Evolutionary conservation across 1,284 basidiomycete genomes (phyloP).

Genomic region (Apiotrichum brassicae): DNA sequence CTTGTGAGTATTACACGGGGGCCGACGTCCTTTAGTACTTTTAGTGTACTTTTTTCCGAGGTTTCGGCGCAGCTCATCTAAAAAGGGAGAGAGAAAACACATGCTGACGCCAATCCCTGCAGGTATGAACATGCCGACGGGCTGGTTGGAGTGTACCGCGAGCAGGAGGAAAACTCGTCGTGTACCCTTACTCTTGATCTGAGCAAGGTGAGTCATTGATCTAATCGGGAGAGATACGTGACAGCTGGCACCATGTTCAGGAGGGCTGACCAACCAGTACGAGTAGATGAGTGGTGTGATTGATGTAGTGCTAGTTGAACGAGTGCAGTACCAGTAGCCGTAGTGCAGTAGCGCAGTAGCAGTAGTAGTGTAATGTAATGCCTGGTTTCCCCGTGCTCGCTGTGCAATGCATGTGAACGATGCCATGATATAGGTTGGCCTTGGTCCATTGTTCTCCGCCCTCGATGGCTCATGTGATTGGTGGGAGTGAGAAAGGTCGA

Average conservation of each 20-base stretch:
- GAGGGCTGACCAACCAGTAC: slow-evolving; percentile 2
- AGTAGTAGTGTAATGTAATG: no score
- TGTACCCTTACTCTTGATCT: slow-evolving; percentile 76
- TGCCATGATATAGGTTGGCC: no score
- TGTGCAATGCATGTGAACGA: no score
- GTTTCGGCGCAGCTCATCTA: neutral
- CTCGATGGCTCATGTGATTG: no score
- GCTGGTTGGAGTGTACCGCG: slow-evolving; percentile 86
- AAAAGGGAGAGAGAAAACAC: no score
- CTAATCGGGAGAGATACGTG: neutral
- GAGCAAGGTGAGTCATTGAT: slow-evolving; percentile 53
- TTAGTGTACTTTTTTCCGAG: neutral
- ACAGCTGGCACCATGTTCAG: no score
- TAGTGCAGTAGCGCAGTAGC: no score
- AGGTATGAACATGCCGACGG: slow-evolving; percentile 85
- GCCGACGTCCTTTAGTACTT: no score
- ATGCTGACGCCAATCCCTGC: slow-evolving; percentile 1
- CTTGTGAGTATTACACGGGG: slow-evolving; percentile 31
- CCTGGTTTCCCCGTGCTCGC: no score
- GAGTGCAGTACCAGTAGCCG: no score
- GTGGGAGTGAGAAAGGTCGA: no score
- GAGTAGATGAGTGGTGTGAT: neutral
- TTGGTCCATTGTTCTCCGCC: no score
- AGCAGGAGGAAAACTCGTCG: slow-evolving; percentile 88
- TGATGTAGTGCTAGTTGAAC: neutral